These are phyloP conservation scores for Geranium incanum DNA, from an alignment of 441 rosid genomes.

Conservation along the genomic window DNA sequence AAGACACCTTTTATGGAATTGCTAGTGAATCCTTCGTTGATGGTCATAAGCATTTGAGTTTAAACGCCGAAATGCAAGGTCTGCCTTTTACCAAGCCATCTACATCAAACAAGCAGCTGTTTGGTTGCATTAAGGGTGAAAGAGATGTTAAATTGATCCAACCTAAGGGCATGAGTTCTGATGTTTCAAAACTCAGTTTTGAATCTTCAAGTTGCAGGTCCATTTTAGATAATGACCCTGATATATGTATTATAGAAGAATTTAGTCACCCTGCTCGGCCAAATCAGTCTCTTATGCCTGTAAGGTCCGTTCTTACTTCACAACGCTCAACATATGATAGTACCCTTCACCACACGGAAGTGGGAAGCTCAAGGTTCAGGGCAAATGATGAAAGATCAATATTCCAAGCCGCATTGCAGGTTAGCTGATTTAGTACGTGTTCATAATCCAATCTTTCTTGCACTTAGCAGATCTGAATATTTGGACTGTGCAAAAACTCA, in stretches of 20 bases:
- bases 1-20: slow-evolving; percentile 27
- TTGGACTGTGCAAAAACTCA: neutral
- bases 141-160: slow-evolving; percentile 30
- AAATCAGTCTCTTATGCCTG: too few species aligned
- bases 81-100: slow-evolving; percentile 29
- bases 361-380: slow-evolving; percentile 36
- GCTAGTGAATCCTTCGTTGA: slow-evolving; percentile 20
- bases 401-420: slow-evolving; percentile 76
- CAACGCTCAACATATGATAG: slow-evolving; percentile 25
- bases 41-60: slow-evolving; percentile 21
- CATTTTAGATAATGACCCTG: slow-evolving; percentile 56
- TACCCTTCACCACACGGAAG: slow-evolving; percentile 30
- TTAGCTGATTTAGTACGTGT: slow-evolving; percentile 23
- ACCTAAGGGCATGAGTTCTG: slow-evolving; percentile 33
- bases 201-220: too few species aligned
- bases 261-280: slow-evolving; percentile 52
- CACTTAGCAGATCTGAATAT: neutral
- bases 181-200: too few species aligned
- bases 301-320: slow-evolving; percentile 18
- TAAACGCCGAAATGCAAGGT: slow-evolving; percentile 28
- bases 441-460: neutral
- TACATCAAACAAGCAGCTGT: slow-evolving; percentile 25
- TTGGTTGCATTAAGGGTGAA: slow-evolving; percentile 29
- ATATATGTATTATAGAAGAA: slow-evolving; percentile 71
- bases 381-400: slow-evolving; percentile 49